Evolutionary conservation across 2,329 filamentous ascomycete species (phyloP).

Genomic region (Huntiella bhutanensis): DNA sequence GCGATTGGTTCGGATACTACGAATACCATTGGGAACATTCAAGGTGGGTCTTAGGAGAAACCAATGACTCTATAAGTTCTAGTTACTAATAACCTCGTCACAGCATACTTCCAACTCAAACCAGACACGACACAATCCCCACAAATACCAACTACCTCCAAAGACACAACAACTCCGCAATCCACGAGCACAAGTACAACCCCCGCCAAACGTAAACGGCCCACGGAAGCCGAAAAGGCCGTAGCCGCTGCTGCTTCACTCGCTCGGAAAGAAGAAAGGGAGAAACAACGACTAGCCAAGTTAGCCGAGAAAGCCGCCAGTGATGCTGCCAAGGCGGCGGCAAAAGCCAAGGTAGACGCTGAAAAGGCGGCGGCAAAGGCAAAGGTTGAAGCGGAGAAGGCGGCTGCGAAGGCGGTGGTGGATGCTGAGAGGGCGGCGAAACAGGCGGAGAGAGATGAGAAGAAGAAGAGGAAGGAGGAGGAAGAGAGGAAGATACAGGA

Average conservation of each 20-base stretch:
- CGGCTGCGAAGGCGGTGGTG: conserved; percentile 23
- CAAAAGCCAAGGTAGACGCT: conserved; percentile 19
- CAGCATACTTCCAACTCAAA: background rate
- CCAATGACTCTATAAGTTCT: background rate
- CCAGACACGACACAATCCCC: background rate
- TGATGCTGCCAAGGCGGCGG: conserved; percentile 19
- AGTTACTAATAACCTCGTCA: background rate
- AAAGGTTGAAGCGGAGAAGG: conserved; percentile 20
- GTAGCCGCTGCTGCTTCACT: conserved; percentile 19
- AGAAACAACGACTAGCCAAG: conserved; percentile 17
- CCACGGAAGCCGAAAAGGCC: conserved; percentile 24
- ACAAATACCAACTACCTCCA: background rate
- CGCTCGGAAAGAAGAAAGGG: conserved; percentile 20
- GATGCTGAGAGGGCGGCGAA: conserved; percentile 24
- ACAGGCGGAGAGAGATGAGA: conserved; percentile 25
- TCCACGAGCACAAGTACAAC: background rate
- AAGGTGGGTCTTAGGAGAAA: background rate
- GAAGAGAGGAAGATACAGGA: conserved; percentile 22
- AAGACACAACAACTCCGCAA: conserved; percentile 16
- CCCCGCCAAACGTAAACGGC: conserved; percentile 24
- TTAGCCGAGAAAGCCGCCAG: conserved; percentile 19
- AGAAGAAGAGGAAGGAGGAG: conserved; percentile 32
- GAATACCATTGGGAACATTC: conserved; percentile 1
- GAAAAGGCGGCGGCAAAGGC: conserved; percentile 14
- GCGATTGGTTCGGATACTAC: background rate